phyloP scores from a whole-genome alignment of 768 basidiomycete species.

The Tylopilus sp. region DNA sequence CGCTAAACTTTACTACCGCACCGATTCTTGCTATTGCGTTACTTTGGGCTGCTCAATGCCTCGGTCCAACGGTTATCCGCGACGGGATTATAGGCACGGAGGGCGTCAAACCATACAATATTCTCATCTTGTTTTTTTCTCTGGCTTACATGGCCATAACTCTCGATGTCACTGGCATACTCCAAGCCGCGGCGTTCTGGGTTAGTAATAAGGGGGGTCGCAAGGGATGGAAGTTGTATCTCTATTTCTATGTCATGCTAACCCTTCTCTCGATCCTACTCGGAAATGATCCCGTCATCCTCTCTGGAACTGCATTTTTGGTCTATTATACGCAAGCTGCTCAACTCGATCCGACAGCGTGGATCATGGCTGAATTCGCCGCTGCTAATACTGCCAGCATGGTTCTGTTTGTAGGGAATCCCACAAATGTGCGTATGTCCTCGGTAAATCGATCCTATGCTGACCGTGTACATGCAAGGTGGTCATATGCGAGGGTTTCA shows the following conservation, averaged over 20 bases:
- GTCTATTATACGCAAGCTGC: slow-evolving; percentile 77
- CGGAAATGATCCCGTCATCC: slow-evolving; percentile 94
- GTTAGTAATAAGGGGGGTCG: no score
- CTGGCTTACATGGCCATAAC: slow-evolving; percentile 93
- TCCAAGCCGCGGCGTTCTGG: slow-evolving; percentile 85
- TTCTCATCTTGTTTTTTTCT: slow-evolving; percentile 93
- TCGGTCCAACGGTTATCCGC: slow-evolving; percentile 48
- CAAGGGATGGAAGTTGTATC: slow-evolving; percentile 68
- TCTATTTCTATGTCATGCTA: slow-evolving; percentile 81
- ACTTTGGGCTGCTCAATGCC: slow-evolving; percentile 54
- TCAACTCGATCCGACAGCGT: slow-evolving; percentile 50
- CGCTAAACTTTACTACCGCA: slow-evolving; percentile 50
- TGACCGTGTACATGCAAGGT: slow-evolving; percentile 5
- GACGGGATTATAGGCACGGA: no score
- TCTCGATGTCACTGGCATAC: slow-evolving; percentile 82
- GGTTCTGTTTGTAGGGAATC: slow-evolving; percentile 82
- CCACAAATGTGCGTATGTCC: slow-evolving; percentile 61
- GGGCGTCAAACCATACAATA: slow-evolving; percentile 88
- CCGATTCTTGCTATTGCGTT: slow-evolving; percentile 51
- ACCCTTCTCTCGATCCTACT: slow-evolving; percentile 70
- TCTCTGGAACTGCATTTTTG: slow-evolving; percentile 87
- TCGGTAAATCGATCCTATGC: not conserved
- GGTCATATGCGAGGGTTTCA: no score
- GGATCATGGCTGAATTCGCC: slow-evolving; percentile 75
- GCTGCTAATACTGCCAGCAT: slow-evolving; percentile 78